Conservation (phyloP, 441 rosid species). For the Populus trichocarpa region DNA sequence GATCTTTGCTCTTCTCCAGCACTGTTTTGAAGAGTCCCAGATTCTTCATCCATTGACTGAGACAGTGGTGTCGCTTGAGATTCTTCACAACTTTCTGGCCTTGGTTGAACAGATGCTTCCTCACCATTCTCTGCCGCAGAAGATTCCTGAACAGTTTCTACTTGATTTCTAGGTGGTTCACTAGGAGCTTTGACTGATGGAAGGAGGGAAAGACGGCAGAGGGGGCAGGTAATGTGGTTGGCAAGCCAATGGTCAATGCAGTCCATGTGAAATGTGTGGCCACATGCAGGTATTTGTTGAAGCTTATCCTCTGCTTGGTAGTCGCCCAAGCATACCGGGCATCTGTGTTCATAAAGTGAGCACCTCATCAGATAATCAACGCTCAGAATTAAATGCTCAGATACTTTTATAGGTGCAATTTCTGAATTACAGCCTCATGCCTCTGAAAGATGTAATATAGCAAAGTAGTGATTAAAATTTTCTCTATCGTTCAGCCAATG, state of each 20-base stretch:
- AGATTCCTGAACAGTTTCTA: slow-evolving; percentile 18
- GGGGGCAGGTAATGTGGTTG: slow-evolving; percentile 78
- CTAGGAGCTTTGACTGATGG: slow-evolving; percentile 31
- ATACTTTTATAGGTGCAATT: background rate
- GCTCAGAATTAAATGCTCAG: background rate
- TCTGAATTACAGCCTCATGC: background rate
- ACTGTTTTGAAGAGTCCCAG: background rate
- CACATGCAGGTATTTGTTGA: slow-evolving; percentile 78
- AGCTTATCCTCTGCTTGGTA: slow-evolving; percentile 80
- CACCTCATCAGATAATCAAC: background rate
- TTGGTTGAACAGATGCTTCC: slow-evolving; percentile 20
- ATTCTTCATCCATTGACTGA: slow-evolving; percentile 25
- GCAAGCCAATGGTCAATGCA: slow-evolving; percentile 91
- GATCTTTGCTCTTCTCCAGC: slow-evolving; percentile 23
- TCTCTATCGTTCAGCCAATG: background rate
- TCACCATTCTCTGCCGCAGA: slow-evolving; percentile 12
- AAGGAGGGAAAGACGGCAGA: slow-evolving; percentile 74
- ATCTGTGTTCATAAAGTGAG: slow-evolving; percentile 38
- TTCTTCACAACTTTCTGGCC: slow-evolving; percentile 21
- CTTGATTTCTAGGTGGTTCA: slow-evolving; percentile 28
- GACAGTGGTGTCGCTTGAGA: slow-evolving; percentile 11
- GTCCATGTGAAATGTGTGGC: slow-evolving; percentile 88
- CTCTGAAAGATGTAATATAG: background rate
- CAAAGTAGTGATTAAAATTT: background rate
- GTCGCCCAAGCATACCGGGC: slow-evolving; percentile 82